phyloP scores from a whole-genome alignment of 73 alveolate genomes.

The Urostyla sp. region DNA sequence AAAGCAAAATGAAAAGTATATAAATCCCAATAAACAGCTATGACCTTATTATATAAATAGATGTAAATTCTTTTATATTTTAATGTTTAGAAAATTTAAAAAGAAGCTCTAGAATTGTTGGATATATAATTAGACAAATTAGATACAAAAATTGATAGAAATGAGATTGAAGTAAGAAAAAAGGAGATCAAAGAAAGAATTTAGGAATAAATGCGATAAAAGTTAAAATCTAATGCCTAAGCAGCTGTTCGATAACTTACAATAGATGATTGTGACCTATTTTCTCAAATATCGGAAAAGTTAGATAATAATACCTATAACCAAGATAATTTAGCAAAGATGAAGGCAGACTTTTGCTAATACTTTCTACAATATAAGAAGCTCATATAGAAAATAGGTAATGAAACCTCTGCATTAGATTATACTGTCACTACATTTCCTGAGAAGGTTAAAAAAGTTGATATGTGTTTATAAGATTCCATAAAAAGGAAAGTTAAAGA shows the following conservation, averaged over 20 bases:
- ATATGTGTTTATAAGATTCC: background rate
- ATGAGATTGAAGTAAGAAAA: constrained; percentile 34
- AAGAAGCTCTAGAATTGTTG: constrained; percentile 14
- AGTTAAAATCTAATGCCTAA: background rate
- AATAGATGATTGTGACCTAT: constrained; percentile 3
- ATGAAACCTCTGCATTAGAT: constrained; percentile 4
- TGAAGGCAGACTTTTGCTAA: constrained; percentile 8
- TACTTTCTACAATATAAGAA: constrained; percentile 18
- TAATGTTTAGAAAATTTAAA: background rate
- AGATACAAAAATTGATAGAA: constrained; percentile 14
- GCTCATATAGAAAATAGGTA: constrained; percentile 5
- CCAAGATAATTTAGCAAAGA: constrained; percentile 18
- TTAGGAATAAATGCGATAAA: background rate
- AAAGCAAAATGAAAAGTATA: constrained; percentile 2
- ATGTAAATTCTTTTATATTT: background rate
- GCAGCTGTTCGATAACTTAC: background rate
- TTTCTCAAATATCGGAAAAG: background rate
- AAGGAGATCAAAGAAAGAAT: background rate
- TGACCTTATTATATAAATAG: background rate
- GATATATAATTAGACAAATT: background rate
- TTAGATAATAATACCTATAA: background rate
- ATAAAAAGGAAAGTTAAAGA: background rate
- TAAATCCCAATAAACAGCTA: constrained; percentile 3
- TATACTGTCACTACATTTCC: constrained; percentile 1
- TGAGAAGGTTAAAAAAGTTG: constrained; percentile 9